These are phyloP conservation scores for Phyllosticta citrichinensis DNA, from an alignment of 2,329 filamentous ascomycete genomes.

Conservation along the genomic window DNA sequence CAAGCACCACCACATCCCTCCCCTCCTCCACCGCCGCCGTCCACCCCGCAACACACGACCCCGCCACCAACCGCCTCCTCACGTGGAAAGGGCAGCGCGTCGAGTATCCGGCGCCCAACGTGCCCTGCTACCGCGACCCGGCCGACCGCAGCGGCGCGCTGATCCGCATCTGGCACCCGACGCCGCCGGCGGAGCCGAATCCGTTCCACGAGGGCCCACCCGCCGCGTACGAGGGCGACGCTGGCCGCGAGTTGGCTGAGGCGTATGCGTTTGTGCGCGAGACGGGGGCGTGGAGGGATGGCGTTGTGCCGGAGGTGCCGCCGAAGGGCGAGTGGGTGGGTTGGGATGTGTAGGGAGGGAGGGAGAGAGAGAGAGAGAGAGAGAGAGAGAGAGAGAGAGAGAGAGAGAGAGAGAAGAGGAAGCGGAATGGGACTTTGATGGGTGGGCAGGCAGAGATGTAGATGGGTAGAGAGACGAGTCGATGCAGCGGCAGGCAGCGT, in stretches of 20 bases:
- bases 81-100: conserved; percentile 54
- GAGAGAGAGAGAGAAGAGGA: too few species aligned
- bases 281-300: conserved; percentile 58
- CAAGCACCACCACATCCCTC: conserved; percentile 15
- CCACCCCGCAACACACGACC: conserved; percentile 34
- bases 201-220: conserved; percentile 50
- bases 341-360: conserved; percentile 4
- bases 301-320: conserved; percentile 65
- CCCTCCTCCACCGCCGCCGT: conserved; percentile 24
- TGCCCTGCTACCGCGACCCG: background rate
- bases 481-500: too few species aligned
- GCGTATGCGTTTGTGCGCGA: conserved; percentile 56
- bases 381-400: too few species aligned
- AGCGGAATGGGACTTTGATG: too few species aligned
- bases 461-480: too few species aligned
- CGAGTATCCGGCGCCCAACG: conserved; percentile 39
- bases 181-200: conserved; percentile 40
- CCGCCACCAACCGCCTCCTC: conserved; percentile 36
- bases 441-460: too few species aligned
- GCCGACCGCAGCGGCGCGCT: conserved; percentile 21
- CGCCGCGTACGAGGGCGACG: conserved; percentile 38
- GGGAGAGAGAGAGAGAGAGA: too few species aligned
- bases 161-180: conserved; percentile 62
- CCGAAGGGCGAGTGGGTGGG: conserved; percentile 60
- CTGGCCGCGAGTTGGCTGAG: conserved; percentile 44